Conservation (phyloP, 202 grass and related monocot genomes). For the Dendrocalamus latiflorus region DNA sequence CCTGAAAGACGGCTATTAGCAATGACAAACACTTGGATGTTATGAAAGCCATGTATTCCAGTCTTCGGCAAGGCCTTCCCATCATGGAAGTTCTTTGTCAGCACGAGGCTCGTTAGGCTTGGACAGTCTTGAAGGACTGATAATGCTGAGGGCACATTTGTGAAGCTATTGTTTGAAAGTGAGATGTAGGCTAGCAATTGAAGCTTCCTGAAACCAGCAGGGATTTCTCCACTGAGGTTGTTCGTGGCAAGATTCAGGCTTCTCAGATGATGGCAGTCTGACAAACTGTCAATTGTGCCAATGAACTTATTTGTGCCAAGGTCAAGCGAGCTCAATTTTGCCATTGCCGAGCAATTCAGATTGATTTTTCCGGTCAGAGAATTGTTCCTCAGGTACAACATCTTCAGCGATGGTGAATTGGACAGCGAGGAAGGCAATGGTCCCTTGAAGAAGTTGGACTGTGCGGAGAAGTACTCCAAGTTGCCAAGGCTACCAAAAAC, state of each 20-base stretch:
- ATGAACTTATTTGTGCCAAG: constrained; percentile 66
- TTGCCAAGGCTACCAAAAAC: constrained; percentile 59
- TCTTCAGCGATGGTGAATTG: constrained; percentile 47
- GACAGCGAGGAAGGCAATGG: constrained; percentile 60
- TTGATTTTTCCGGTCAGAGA: constrained; percentile 53
- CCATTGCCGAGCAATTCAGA: constrained; percentile 75
- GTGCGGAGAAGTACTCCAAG: constrained; percentile 68
- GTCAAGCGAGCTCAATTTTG: constrained; percentile 67
- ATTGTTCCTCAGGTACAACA: constrained; percentile 88
- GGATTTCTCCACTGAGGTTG: constrained; percentile 76
- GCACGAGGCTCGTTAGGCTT: constrained; percentile 68
- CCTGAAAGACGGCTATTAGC: constrained; percentile 80
- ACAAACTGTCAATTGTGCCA: constrained; percentile 58
- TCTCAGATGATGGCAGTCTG: constrained; percentile 61
- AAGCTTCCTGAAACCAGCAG: constrained; percentile 70
- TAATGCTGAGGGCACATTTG: constrained; percentile 76
- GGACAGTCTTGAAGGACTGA: constrained; percentile 65
- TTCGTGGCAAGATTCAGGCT: constrained; percentile 88
- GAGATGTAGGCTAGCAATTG: constrained; percentile 67
- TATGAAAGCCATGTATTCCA: constrained; percentile 71
- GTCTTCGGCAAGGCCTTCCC: constrained; percentile 47
- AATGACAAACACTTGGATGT: constrained; percentile 83
- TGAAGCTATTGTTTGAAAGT: constrained; percentile 95
- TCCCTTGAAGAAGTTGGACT: constrained; percentile 69
- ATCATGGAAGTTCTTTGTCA: constrained; percentile 82